These are phyloP conservation scores for Lactarius quietus DNA, from an alignment of 768 basidiomycete species.

Conservation along the genomic window DNA sequence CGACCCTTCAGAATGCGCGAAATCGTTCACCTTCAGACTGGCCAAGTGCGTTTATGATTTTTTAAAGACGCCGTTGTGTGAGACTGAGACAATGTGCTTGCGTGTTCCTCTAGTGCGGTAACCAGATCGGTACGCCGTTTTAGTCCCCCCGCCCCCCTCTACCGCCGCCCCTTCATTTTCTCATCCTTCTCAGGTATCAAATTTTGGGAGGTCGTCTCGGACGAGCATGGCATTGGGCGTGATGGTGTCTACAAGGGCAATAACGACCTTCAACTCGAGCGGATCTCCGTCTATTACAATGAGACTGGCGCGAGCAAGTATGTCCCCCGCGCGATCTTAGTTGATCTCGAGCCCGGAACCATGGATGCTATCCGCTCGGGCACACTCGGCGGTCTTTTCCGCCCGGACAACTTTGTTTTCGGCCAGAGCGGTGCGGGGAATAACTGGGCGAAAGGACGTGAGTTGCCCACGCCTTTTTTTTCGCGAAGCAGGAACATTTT, in stretches of 20 bases:
- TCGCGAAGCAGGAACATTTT: background rate
- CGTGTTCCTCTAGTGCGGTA: constrained; percentile 74
- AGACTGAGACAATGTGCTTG: constrained; percentile 32
- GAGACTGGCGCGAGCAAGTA: constrained; percentile 95
- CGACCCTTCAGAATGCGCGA: constrained; percentile 78
- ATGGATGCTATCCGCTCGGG: constrained; percentile 92
- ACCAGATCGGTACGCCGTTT: constrained; percentile 86
- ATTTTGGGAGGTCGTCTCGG: constrained; percentile 98
- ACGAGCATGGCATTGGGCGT: constrained; percentile 94
- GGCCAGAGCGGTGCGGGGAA: constrained; percentile 98
- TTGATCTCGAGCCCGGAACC: constrained; percentile 97
- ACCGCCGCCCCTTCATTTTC: constrained; percentile 11
- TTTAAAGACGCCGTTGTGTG: constrained; percentile 1
- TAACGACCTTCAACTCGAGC: constrained; percentile 94
- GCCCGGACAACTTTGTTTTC: constrained; percentile 98
- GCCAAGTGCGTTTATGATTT: constrained; percentile 63
- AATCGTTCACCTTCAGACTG: constrained; percentile 99
- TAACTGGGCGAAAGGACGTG: constrained; percentile 99
- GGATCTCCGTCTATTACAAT: constrained; percentile 98
- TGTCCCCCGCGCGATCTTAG: constrained; percentile 95
- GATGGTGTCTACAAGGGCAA: constrained; percentile 93
- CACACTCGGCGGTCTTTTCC: constrained; percentile 88
- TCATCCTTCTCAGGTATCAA: constrained; percentile 62
- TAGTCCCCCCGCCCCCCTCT: constrained; percentile 14
- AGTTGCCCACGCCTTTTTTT: constrained; percentile 39